Conservation (phyloP, 495 filamentous ascomycete genomes). For the Aspergillus asperescens region DNA sequence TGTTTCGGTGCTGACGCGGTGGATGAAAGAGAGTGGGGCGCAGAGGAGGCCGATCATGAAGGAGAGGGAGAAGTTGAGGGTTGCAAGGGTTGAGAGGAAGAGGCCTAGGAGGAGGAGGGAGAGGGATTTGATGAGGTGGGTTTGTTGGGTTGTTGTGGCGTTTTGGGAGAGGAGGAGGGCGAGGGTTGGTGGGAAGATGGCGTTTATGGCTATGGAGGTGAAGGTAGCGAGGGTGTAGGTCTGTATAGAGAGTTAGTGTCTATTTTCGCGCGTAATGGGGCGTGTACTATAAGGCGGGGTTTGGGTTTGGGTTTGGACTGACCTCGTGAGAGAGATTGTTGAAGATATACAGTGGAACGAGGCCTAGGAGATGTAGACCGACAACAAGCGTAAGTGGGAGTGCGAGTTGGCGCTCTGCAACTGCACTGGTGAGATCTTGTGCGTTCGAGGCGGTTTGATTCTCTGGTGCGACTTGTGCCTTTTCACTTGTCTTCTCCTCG, state of each 20-base stretch:
- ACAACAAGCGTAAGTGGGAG: slow-evolving; percentile 70
- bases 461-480: slow-evolving; percentile 15
- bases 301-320: slow-evolving; percentile 26
- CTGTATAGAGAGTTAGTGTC: slow-evolving; percentile 34
- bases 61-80: slow-evolving; percentile 91
- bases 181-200: slow-evolving; percentile 54
- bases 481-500: slow-evolving; percentile 24
- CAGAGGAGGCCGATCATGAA: slow-evolving; percentile 78
- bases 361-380: slow-evolving; percentile 67
- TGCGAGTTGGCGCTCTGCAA: slow-evolving; percentile 68
- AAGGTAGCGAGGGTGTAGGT: slow-evolving; percentile 47
- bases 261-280: background rate
- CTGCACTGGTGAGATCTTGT: slow-evolving; percentile 20
- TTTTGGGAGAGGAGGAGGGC: slow-evolving; percentile 47
- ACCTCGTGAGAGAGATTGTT: slow-evolving; percentile 67
- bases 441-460: slow-evolving; percentile 7
- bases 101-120: slow-evolving; percentile 87
- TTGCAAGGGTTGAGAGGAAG: slow-evolving; percentile 86
- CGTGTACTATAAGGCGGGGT: too few relatives aligned
- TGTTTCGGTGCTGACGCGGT: slow-evolving; percentile 36
- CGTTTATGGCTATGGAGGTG: slow-evolving; percentile 53
- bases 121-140: slow-evolving; percentile 78
- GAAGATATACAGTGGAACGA: slow-evolving; percentile 81
- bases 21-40: slow-evolving; percentile 67
- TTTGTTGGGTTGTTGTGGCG: slow-evolving; percentile 58